These are phyloP conservation scores for Agrocybe pediades DNA, from an alignment of 768 basidiomycete genomes.

Conservation along the genomic window DNA sequence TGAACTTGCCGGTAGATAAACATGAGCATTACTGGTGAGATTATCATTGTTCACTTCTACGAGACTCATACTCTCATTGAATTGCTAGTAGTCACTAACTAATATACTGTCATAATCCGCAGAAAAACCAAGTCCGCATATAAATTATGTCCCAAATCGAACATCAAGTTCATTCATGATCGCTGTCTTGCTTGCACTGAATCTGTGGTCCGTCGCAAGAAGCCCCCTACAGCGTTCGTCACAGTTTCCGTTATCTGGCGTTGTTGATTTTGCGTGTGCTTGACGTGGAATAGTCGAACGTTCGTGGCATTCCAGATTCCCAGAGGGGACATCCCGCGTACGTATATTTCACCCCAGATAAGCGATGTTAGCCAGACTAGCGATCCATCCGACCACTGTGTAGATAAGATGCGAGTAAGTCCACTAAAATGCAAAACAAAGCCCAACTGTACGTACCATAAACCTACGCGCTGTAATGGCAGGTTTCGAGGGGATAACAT, in stretches of 20 bases:
- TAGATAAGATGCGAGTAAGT: not conserved
- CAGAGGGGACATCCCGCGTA: conserved; percentile 82
- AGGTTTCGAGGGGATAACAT: conserved; percentile 74
- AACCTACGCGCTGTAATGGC: conserved; percentile 73
- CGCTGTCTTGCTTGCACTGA: conserved; percentile 10
- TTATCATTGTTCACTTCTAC: no score
- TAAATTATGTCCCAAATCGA: not conserved
- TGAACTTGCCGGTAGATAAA: no score
- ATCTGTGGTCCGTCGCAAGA: conserved; percentile 58
- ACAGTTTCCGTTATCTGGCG: conserved; percentile 79
- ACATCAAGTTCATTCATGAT: not conserved
- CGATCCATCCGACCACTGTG: conserved; percentile 96
- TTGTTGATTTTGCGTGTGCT: conserved; percentile 72
- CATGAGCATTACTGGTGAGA: no score
- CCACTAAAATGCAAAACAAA: not conserved
- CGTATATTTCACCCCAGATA: conserved; percentile 95
- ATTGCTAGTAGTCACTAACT: no score
- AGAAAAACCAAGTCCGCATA: not conserved
- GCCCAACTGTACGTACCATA: conserved; percentile 48
- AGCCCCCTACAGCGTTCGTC: conserved; percentile 78
- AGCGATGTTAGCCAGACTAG: conserved; percentile 91
- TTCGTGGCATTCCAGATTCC: conserved; percentile 92
- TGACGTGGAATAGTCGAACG: conserved; percentile 89
- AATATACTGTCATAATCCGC: no score
- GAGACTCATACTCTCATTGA: no score